Conservation (phyloP, 331 rosid species). For the Malus hybrid region DNA sequence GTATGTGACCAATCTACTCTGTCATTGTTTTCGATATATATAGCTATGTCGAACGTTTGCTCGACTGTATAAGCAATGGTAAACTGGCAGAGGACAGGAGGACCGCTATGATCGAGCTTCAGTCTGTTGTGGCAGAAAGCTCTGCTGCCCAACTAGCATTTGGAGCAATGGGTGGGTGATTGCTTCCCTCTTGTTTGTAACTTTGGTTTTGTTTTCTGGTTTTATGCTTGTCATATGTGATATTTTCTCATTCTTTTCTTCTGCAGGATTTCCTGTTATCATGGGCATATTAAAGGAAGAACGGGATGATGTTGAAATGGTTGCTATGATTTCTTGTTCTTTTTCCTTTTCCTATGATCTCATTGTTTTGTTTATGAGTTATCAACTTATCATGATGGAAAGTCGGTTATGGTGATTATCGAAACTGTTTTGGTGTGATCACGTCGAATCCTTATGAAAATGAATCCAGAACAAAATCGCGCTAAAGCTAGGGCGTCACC, state of each 20-base stretch:
- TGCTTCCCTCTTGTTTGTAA: conserved; percentile 4
- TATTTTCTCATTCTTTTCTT: conserved; percentile 5
- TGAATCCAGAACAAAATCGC: too few species aligned
- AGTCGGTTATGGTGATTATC: neutral
- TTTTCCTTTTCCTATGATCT: neutral
- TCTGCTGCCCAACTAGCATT: conserved; percentile 71
- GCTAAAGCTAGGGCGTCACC: too few species aligned
- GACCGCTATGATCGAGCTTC: conserved; percentile 80
- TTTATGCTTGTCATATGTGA: neutral
- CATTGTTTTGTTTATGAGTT: neutral
- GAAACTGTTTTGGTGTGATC: neutral
- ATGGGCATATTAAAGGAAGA: conserved; percentile 74
- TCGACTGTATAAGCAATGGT: conserved; percentile 60
- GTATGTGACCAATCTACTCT: neutral
- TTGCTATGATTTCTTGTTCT: conserved; percentile 21
- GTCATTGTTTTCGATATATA: conserved; percentile 1
- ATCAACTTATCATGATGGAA: neutral
- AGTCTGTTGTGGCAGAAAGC: conserved; percentile 76
- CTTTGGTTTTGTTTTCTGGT: neutral
- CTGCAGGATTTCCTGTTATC: conserved; percentile 79
- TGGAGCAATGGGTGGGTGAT: conserved; percentile 97
- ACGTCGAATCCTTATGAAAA: too few species aligned
- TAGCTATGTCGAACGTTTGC: conserved; percentile 55
- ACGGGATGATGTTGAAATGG: conserved; percentile 93
- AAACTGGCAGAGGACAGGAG: conserved; percentile 71